These are phyloP conservation scores for Malus hybrid DNA, from an alignment of 331 rosid genomes.

Conservation along the genomic window DNA sequence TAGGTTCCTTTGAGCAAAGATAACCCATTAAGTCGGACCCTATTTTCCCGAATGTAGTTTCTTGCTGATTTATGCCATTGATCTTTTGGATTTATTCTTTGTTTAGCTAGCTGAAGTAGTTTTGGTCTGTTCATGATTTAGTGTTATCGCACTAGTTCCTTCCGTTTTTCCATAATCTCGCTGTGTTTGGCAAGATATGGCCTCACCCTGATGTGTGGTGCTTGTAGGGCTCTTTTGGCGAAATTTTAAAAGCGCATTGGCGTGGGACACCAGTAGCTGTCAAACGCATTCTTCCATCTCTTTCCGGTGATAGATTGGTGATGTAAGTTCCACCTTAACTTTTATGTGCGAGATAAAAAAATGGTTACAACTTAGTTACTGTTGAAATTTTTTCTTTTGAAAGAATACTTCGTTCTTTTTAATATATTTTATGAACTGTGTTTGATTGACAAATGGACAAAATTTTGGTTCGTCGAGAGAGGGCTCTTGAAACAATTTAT, in stretches of 20 bases:
- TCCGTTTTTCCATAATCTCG: constrained; percentile 1
- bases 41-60: background rate
- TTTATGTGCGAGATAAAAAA: background rate
- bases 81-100: constrained; percentile 4
- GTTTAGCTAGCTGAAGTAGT: background rate
- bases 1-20: background rate
- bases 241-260: constrained; percentile 88
- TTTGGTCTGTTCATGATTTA: background rate
- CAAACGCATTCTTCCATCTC: constrained; percentile 98
- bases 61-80: background rate
- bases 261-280: constrained; percentile 99
- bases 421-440: background rate
- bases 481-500: background rate
- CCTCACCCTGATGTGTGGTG: constrained; percentile 18
- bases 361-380: background rate
- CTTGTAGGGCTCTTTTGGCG: constrained; percentile 94
- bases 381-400: background rate
- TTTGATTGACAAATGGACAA: background rate
- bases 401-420: background rate
- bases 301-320: constrained; percentile 95
- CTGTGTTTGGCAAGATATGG: constrained; percentile 11
- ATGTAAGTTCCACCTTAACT: constrained; percentile 50
- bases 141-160: background rate
- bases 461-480: background rate
- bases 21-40: background rate